A percentile compares a stretch with the other conserved stretches of the same genome.
Conservation (phyloP, 208 protist species). For the Acanthamoeba pearcei region DNA sequence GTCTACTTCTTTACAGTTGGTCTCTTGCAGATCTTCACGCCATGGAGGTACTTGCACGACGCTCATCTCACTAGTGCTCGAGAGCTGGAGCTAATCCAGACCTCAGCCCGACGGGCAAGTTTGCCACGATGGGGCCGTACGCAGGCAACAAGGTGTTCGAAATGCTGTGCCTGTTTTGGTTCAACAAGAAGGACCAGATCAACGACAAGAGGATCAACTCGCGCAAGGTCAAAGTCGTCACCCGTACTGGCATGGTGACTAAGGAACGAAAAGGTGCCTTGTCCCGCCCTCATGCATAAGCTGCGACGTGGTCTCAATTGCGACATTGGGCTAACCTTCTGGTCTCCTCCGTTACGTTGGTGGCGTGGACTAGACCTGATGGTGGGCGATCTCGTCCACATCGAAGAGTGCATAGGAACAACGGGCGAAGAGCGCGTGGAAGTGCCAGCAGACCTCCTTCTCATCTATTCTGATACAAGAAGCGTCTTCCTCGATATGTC, state of each 20-base stretch:
- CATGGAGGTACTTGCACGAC: constrained; percentile 52
- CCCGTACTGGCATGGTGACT: constrained; percentile 37
- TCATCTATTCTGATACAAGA: constrained; percentile 58
- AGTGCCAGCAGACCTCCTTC: constrained; percentile 68
- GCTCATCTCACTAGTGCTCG: not conserved
- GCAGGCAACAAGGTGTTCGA: constrained; percentile 74
- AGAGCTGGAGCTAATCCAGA: not conserved
- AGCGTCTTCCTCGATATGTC: constrained; percentile 73
- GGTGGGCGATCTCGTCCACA: constrained; percentile 64
- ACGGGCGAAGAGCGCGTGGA: constrained; percentile 26
- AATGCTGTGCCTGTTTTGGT: constrained; percentile 72
- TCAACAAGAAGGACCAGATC: constrained; percentile 74
- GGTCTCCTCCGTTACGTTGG: not conserved
- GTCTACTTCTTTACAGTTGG: constrained; percentile 78
- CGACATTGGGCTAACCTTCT: not conserved
- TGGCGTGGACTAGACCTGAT: not conserved
- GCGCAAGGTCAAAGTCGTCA: constrained; percentile 66
- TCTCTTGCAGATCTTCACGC: constrained; percentile 72
- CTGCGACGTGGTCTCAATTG: not conserved
- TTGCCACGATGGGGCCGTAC: constrained; percentile 75
- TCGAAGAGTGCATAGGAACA: constrained; percentile 16
- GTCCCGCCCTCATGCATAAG: not conserved
- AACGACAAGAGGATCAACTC: constrained; percentile 68
- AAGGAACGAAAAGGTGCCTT: constrained; percentile 66
- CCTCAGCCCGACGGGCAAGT: constrained; percentile 69